Conservation (phyloP, 2,329 filamentous ascomycete genomes). For the Ophidiomyces ophidiicola region DNA sequence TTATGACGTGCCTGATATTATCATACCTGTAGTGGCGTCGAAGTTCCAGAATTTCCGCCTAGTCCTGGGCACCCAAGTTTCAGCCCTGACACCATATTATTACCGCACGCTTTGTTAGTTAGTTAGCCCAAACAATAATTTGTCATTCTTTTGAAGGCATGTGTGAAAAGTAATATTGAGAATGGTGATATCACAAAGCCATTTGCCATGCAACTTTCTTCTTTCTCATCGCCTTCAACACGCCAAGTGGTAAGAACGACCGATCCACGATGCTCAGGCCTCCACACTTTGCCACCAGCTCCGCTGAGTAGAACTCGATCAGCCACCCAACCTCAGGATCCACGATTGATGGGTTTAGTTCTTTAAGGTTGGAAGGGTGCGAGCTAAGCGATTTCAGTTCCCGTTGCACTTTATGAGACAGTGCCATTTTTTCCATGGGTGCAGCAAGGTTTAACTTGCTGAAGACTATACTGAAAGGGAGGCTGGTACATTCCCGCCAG, state of each 20-base stretch:
- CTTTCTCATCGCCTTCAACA: constrained; percentile 31
- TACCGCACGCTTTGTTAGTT: too few species aligned
- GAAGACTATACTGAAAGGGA: constrained; percentile 18
- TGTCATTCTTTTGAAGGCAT: background rate
- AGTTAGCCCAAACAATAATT: too few species aligned
- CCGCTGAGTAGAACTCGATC: constrained; percentile 26
- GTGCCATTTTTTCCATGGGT: constrained; percentile 15
- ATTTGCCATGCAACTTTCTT: constrained; percentile 34
- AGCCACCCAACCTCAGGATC: constrained; percentile 27
- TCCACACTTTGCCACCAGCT: constrained; percentile 27
- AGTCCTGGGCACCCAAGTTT: too few species aligned
- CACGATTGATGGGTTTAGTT: constrained; percentile 13
- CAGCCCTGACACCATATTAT: too few species aligned
- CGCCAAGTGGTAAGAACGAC: constrained; percentile 29
- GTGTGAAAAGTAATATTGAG: background rate
- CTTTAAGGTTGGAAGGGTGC: constrained; percentile 13
- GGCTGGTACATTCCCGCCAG: constrained; percentile 22
- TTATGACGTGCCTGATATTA: too few species aligned
- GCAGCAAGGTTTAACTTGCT: constrained; percentile 20
- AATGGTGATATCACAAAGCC: constrained; percentile 25
- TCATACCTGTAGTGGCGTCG: too few species aligned
- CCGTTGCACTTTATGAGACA: constrained; percentile 14
- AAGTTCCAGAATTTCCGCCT: too few species aligned
- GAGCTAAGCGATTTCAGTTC: background rate
- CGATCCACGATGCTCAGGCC: constrained; percentile 31